phyloP scores from a whole-genome alignment of 1,284 basidiomycete species.

The Wallemia ichthyophaga region DNA sequence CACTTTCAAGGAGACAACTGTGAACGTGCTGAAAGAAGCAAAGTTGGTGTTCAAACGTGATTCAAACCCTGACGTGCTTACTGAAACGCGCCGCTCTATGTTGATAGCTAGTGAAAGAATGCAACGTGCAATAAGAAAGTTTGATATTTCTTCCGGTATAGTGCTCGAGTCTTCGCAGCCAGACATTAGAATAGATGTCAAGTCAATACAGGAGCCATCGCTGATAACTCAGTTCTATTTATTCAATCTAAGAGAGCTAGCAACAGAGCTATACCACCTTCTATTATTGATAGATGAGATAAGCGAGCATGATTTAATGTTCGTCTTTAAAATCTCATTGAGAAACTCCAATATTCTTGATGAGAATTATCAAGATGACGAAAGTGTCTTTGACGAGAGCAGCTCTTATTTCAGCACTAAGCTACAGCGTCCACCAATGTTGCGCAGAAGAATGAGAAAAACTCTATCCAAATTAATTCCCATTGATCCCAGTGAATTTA shows the following conservation, averaged over 20 bases:
- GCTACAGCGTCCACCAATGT: slow-evolving; percentile 3
- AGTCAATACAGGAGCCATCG: slow-evolving; percentile 1
- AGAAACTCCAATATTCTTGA: neutral
- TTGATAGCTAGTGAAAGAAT: neutral
- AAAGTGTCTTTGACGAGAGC: neutral
- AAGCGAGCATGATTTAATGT: slow-evolving; percentile 24
- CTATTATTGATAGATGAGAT: slow-evolving; percentile 50
- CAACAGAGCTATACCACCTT: slow-evolving; percentile 44
- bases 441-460: slow-evolving; percentile 11
- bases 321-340: neutral
- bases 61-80: neutral
- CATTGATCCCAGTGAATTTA: slow-evolving; percentile 24
- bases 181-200: neutral
- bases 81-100: neutral
- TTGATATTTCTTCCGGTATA: neutral
- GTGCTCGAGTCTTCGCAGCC: neutral
- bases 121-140: neutral
- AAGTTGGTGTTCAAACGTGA: neutral
- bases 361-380: neutral
- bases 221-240: slow-evolving; percentile 44
- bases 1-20: neutral
- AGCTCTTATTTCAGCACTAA: neutral
- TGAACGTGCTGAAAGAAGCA: neutral
- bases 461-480: slow-evolving; percentile 19
- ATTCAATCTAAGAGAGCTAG: slow-evolving; percentile 75